A percentile compares a stretch with the other conserved stretches of the same genome.
Conservation (phyloP, 106 monocot species). For the Acorus gramineus region DNA sequence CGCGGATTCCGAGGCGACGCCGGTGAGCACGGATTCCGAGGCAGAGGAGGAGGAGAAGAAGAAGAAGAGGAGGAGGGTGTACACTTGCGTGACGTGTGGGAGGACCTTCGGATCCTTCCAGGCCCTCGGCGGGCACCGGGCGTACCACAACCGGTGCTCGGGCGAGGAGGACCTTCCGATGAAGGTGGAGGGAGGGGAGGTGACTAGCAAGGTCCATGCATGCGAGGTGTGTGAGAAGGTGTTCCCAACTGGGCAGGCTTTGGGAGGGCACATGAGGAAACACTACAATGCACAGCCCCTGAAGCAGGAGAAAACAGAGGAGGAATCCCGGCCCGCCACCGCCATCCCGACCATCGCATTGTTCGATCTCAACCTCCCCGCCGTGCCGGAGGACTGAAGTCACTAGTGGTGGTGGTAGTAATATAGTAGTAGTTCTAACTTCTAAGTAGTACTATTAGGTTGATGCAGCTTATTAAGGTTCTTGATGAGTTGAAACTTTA, state of each 20-base stretch:
- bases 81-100: constrained; percentile 21
- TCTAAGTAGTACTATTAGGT: too few species aligned
- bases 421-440: too few species aligned
- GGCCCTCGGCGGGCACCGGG: constrained; percentile 23
- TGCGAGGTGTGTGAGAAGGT: constrained; percentile 24
- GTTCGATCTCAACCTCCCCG: too few species aligned
- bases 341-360: too few species aligned
- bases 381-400: too few species aligned
- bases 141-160: constrained; percentile 9
- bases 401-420: too few species aligned
- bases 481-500: too few species aligned
- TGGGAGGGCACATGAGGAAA: constrained; percentile 33
- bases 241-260: constrained; percentile 26
- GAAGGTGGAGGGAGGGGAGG: background rate
- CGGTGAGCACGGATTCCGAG: background rate
- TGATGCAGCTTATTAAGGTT: too few species aligned
- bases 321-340: too few species aligned
- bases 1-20: background rate
- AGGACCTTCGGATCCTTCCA: constrained; percentile 22
- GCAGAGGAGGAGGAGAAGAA: background rate
- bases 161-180: background rate
- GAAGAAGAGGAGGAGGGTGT: constrained; percentile 4
- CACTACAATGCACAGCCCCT: too few species aligned
- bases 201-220: constrained; percentile 1
- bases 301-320: too few species aligned